Evolutionary conservation across 2,329 filamentous ascomycete species (phyloP).

Genomic region (Thelonectria rubi): DNA sequence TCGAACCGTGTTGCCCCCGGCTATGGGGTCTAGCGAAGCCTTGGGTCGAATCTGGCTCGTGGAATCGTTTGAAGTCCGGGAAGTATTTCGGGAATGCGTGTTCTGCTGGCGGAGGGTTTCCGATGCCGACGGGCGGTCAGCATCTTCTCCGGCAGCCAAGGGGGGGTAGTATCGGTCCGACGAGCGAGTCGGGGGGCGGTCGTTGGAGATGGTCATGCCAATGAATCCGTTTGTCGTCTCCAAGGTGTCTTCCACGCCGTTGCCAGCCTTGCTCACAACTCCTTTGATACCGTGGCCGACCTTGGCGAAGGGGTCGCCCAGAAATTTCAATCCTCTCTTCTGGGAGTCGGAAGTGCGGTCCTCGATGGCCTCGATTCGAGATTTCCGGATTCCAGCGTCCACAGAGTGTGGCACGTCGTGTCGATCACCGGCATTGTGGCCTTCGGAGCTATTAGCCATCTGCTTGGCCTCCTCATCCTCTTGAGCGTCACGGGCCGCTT

Average conservation of each 20-base stretch:
- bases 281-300: constrained; percentile 61
- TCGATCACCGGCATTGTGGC: constrained; percentile 62
- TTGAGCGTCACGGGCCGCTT: constrained; percentile 54
- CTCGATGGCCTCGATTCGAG: constrained; percentile 34
- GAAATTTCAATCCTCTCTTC: constrained; percentile 42
- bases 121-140: constrained; percentile 28
- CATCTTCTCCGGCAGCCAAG: constrained; percentile 46
- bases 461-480: constrained; percentile 60
- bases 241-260: constrained; percentile 61
- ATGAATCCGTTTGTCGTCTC: constrained; percentile 66
- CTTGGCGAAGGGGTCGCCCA: constrained; percentile 54
- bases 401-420: constrained; percentile 63
- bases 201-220: constrained; percentile 26
- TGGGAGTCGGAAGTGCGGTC: constrained; percentile 33
- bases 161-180: constrained; percentile 41
- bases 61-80: constrained; percentile 51
- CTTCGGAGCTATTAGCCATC: constrained; percentile 59
- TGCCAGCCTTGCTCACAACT: constrained; percentile 55
- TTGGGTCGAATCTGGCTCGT: constrained; percentile 40
- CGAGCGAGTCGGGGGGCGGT: constrained; percentile 34
- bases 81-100: constrained; percentile 50
- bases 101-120: constrained; percentile 48
- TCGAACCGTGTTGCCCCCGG: constrained; percentile 61
- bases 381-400: constrained; percentile 56
- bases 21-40: neutral